Evolutionary conservation across 2,329 filamentous ascomycete species (phyloP).

Genomic region (Rhinocladiella similis): DNA sequence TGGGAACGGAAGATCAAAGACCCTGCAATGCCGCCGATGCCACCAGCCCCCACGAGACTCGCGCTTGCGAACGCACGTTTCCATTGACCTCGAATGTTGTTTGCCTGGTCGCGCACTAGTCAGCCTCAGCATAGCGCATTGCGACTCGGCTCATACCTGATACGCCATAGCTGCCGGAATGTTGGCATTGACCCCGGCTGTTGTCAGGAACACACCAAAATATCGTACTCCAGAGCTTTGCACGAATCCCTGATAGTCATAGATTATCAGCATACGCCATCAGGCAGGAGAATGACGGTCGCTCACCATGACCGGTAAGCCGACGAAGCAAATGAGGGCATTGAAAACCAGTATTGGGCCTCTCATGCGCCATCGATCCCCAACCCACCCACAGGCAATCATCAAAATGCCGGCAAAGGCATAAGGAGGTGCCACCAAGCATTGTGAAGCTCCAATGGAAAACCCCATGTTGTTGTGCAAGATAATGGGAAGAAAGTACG

Average conservation of each 20-base stretch:
- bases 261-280: neutral
- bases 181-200: conserved; percentile 74
- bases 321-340: conserved; percentile 58
- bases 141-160: conserved; percentile 50
- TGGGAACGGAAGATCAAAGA: conserved; percentile 65
- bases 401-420: conserved; percentile 59
- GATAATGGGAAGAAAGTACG: conserved; percentile 78
- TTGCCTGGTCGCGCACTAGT: conserved; percentile 64
- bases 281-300: neutral
- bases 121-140: neutral
- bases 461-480: conserved; percentile 65
- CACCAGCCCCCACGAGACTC: conserved; percentile 38
- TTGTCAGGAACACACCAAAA: conserved; percentile 71
- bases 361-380: conserved; percentile 67
- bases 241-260: neutral
- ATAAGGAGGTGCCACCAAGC: conserved; percentile 70
- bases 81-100: conserved; percentile 86
- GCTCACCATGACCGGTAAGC: conserved; percentile 49
- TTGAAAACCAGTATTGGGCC: conserved; percentile 68
- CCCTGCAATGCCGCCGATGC: conserved; percentile 74
- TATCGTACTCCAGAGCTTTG: conserved; percentile 65
- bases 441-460: conserved; percentile 63
- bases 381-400: conserved; percentile 60
- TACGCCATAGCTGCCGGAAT: conserved; percentile 73
- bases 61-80: conserved; percentile 62